Evolutionary conservation across 1,284 basidiomycete species (phyloP), one percentile per base, ranked within the genome.

Genomic region (Exsudoporus floridanus): DNA sequence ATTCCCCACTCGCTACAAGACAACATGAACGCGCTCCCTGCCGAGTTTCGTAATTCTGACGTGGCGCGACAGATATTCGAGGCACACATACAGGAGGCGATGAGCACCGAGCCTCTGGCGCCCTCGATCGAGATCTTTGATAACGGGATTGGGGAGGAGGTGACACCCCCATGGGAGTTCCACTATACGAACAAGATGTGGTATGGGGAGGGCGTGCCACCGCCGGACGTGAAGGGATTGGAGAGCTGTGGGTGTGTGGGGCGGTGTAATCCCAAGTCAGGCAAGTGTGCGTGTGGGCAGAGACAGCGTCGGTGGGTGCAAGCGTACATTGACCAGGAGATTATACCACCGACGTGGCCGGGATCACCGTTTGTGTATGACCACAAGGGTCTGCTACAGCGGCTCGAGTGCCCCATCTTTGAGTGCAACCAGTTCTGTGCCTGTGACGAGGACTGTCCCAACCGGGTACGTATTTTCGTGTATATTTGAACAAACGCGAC

Each of bases 381-480:
- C 57, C 68, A 69, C 46, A 75, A 75, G 50, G 85, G 86, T 10
- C 69, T 70, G 23, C 62, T 92, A 33, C 81, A 78, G 59, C 63
- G 70, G 8, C 62, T 70, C 12, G 77, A 77, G 7, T 80, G 81
- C 49, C 86, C 92, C 0, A 85, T 95, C 33, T 92, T 90, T 63
- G 94, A 96, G 69, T 97, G 94, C 68, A 92, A 94, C 62, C 83
- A 81, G 39, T 73, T 83, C 14, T 97, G 94, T 67, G 77, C 79
- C 1, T 97, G 94, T 70, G 83, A 84, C 4, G 84, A 88, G 1
- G 81, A 86, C 39, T 97, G 94, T 67, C 74, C 73, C 45, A 96
- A 96, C 69, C 74, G 92, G 64, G 93, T 94, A 61, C 35, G 60
- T 67, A 7, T 27, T 18, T 3, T 10, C 6, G 10, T 8, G 16